Percentiles rank a stretch among this genome's conserved stretches.
Evolutionary conservation across 2,329 filamentous ascomycete genomes (phyloP).

Genomic region (Cladosporium sphaerospermum): DNA sequence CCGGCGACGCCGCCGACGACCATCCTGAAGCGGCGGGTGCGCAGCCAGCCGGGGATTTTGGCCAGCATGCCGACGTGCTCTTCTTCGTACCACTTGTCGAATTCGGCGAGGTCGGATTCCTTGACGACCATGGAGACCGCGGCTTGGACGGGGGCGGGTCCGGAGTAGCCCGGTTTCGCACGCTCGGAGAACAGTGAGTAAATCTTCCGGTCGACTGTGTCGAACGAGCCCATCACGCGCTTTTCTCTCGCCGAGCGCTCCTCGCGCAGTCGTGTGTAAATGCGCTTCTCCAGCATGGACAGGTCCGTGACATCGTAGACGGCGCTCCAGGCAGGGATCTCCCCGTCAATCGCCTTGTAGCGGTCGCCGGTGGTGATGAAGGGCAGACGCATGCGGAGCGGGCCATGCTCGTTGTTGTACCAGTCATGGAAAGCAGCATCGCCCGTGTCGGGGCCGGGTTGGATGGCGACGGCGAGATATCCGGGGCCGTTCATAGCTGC

Average conservation of each 20-base stretch:
- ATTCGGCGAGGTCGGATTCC: constrained; percentile 53
- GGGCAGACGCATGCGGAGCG: constrained; percentile 67
- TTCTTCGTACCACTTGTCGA: constrained; percentile 64
- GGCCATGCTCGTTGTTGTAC: constrained; percentile 93
- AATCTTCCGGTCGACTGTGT: constrained; percentile 64
- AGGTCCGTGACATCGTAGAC: constrained; percentile 77
- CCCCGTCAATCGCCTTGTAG: constrained; percentile 61
- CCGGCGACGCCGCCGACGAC: constrained; percentile 52
- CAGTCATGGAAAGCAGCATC: constrained; percentile 75
- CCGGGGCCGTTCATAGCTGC: constrained; percentile 46
- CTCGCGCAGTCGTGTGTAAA: constrained; percentile 62
- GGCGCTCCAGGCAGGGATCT: constrained; percentile 66
- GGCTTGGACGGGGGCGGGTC: constrained; percentile 22
- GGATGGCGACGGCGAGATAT: constrained; percentile 81
- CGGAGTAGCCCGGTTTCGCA: constrained; percentile 27
- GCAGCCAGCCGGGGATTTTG: constrained; percentile 72
- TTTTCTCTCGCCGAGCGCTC: constrained; percentile 42
- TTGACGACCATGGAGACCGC: constrained; percentile 31
- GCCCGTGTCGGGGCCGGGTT: constrained; percentile 61
- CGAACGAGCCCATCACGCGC: constrained; percentile 53
- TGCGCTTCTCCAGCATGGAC: constrained; percentile 60
- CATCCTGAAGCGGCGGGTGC: constrained; percentile 64
- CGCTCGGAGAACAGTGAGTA: constrained; percentile 56
- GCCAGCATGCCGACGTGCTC: constrained; percentile 68
- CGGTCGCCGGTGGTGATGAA: constrained; percentile 73